A percentile compares a stretch with the other conserved stretches of the same genome.
These are phyloP conservation scores for Hanseniaspora osmophila DNA, from an alignment of 805 yeast genomes.

Conservation along the genomic window DNA sequence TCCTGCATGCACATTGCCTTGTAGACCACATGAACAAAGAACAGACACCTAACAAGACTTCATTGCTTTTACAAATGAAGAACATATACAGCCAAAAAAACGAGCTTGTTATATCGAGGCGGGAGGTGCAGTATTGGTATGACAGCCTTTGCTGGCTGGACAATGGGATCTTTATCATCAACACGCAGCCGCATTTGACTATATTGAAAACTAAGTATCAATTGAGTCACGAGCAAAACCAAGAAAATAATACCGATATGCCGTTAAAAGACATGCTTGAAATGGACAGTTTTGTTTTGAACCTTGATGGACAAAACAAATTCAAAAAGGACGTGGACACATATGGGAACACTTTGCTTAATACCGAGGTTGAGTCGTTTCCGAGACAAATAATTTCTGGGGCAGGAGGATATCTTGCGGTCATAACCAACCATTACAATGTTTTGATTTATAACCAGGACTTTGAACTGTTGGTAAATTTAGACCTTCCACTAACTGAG, in stretches of 20 bases:
- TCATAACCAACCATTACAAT: slow-evolving; percentile 18
- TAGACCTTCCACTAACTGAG: slow-evolving; percentile 11
- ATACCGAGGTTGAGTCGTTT: slow-evolving; percentile 17
- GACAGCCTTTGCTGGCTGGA: slow-evolving; percentile 17
- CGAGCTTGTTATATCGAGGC: slow-evolving; percentile 16
- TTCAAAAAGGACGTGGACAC: neutral
- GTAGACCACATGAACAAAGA: no score
- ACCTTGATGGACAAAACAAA: neutral
- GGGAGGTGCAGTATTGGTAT: slow-evolving; percentile 17
- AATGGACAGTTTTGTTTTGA: slow-evolving; percentile 10
- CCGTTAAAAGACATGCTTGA: slow-evolving; percentile 17
- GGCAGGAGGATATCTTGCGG: slow-evolving; percentile 13
- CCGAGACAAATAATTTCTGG: slow-evolving; percentile 13
- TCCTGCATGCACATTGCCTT: no score
- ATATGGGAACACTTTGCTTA: slow-evolving; percentile 13
- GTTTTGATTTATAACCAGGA: slow-evolving; percentile 12
- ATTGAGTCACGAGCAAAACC: slow-evolving; percentile 6
- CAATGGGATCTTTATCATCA: slow-evolving; percentile 18
- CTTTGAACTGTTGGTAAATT: slow-evolving; percentile 5
- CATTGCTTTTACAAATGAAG: neutral
- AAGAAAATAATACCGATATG: slow-evolving; percentile 9
- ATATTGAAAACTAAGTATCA: slow-evolving; percentile 16
- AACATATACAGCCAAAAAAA: neutral
- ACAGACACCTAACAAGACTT: no score
- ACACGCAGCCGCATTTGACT: slow-evolving; percentile 16